These are phyloP conservation scores for Metahyphopichia silvanorum DNA, from an alignment of 805 yeast genomes.

Conservation along the genomic window DNA sequence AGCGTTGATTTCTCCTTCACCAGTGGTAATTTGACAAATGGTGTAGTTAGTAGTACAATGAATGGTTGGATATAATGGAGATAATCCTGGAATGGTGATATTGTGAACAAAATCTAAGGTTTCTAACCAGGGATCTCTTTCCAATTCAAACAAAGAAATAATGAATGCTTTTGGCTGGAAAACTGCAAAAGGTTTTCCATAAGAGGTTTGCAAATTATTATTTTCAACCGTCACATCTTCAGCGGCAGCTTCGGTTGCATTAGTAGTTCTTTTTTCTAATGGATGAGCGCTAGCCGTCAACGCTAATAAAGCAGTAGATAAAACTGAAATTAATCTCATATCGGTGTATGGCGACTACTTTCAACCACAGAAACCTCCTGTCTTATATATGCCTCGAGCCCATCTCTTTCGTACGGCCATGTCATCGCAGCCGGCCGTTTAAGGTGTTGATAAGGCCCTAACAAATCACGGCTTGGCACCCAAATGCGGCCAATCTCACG, in stretches of 20 bases:
- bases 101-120: constrained; percentile 48
- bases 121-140: constrained; percentile 51
- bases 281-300: too few species aligned
- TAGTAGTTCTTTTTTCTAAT: constrained; percentile 11
- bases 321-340: too few species aligned
- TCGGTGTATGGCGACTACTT: too few species aligned
- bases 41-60: constrained; percentile 53
- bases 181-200: constrained; percentile 28
- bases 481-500: too few species aligned
- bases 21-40: constrained; percentile 62
- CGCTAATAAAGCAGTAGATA: too few species aligned
- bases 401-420: too few species aligned
- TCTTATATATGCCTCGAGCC: too few species aligned
- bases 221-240: constrained; percentile 5
- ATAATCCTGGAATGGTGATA: constrained; percentile 62
- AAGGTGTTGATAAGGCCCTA: too few species aligned
- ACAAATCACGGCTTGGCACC: too few species aligned
- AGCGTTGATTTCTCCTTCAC: constrained; percentile 69
- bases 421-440: too few species aligned
- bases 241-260: constrained; percentile 6
- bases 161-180: constrained; percentile 54
- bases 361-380: too few species aligned
- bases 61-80: constrained; percentile 55
- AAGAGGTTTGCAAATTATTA: constrained; percentile 17
- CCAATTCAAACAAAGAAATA: constrained; percentile 53